Conservation (phyloP, 176 grass and related monocot species). For the Phyllostachys edulis region DNA sequence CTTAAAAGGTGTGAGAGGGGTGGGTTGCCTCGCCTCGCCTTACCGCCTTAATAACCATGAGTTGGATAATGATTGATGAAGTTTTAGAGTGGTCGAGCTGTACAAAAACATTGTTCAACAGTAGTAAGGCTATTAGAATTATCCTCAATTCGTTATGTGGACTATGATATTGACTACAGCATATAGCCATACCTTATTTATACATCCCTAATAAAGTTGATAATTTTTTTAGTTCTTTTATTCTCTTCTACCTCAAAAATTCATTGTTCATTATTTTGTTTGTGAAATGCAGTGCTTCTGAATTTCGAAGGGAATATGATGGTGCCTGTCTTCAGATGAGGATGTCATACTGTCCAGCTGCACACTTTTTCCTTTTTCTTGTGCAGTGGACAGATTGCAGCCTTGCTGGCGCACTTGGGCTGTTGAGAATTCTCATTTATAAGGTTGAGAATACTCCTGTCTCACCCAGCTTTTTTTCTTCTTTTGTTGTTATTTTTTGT, state of each 20-base stretch:
- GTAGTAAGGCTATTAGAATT: not conserved
- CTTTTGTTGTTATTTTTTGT: constrained; percentile 22
- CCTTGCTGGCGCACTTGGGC: constrained; percentile 79
- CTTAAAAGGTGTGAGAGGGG: too few relatives aligned
- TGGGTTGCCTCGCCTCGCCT: too few relatives aligned
- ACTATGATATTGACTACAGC: not conserved
- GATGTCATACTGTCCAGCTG: constrained; percentile 85
- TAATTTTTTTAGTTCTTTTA: not conserved
- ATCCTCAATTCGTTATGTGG: not conserved
- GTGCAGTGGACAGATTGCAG: constrained; percentile 89
- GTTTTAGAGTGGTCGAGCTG: not conserved
- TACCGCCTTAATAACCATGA: too few relatives aligned
- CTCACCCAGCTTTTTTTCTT: not conserved
- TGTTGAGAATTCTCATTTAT: constrained; percentile 88
- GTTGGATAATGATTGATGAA: not conserved
- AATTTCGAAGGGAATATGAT: constrained; percentile 86
- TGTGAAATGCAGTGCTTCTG: constrained; percentile 57
- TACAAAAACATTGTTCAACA: not conserved
- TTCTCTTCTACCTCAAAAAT: not conserved
- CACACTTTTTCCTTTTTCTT: constrained; percentile 89
- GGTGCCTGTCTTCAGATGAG: constrained; percentile 86
- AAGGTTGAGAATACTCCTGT: constrained; percentile 42
- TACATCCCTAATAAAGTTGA: not conserved
- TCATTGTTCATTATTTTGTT: constrained; percentile 27
- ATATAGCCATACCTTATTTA: not conserved